Percentiles rank a stretch among this genome's conserved stretches.
phyloP scores from a whole-genome alignment of 495 filamentous ascomycete species.

The Aspergillus kassunensis region DNA sequence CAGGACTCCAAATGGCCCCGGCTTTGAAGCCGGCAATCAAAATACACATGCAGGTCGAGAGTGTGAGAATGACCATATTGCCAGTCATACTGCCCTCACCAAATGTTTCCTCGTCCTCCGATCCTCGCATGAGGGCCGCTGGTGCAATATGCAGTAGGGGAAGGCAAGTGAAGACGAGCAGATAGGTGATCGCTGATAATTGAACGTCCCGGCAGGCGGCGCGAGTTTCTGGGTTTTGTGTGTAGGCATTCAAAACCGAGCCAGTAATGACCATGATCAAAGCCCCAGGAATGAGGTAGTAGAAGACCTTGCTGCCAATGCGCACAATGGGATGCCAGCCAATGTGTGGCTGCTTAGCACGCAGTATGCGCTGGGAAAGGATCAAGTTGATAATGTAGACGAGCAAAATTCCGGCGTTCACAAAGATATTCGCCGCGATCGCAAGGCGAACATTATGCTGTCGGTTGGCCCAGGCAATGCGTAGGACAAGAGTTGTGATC shows the following conservation, averaged over 20 bases:
- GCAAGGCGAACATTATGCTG: slow-evolving; percentile 48
- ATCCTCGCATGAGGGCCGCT: slow-evolving; percentile 49
- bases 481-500: slow-evolving; percentile 58
- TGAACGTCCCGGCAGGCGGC: slow-evolving; percentile 58
- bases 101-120: slow-evolving; percentile 57
- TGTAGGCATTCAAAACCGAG: slow-evolving; percentile 64
- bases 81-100: slow-evolving; percentile 61
- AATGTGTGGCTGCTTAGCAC: slow-evolving; percentile 65
- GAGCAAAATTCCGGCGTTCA: slow-evolving; percentile 70
- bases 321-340: slow-evolving; percentile 59
- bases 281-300: slow-evolving; percentile 55
- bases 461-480: slow-evolving; percentile 50
- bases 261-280: slow-evolving; percentile 67
- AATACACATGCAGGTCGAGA: slow-evolving; percentile 52
- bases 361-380: slow-evolving; percentile 71
- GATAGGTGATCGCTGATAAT: slow-evolving; percentile 62
- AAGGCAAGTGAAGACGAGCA: slow-evolving; percentile 68
- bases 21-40: slow-evolving; percentile 69
- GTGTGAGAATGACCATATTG: slow-evolving; percentile 62
- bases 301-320: slow-evolving; percentile 52
- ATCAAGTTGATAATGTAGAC: slow-evolving; percentile 81
- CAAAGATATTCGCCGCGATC: slow-evolving; percentile 71
- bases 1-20: slow-evolving; percentile 51
- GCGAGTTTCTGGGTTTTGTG: slow-evolving; percentile 48
- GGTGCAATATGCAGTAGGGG: slow-evolving; percentile 61